These are phyloP conservation scores for Fusarium multiceps DNA, from an alignment of 2,329 filamentous ascomycete species.

Conservation along the genomic window DNA sequence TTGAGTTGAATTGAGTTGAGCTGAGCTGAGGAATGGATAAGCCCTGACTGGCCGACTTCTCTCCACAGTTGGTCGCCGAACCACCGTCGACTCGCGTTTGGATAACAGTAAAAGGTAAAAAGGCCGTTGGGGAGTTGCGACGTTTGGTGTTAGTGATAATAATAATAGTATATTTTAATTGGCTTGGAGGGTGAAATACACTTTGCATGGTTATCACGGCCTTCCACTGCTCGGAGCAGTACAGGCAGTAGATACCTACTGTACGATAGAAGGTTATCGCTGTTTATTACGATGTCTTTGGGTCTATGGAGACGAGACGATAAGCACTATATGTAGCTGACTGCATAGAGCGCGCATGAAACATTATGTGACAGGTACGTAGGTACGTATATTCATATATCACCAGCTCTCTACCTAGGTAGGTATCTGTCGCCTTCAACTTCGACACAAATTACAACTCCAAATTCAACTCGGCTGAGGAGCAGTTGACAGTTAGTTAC, in stretches of 20 bases:
- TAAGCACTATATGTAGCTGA: not conserved
- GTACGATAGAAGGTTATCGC: not conserved
- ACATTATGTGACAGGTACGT: not conserved
- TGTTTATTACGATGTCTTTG: not conserved
- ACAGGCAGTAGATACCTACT: not conserved
- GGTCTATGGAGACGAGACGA: not conserved
- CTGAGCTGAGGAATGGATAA: conserved; percentile 40
- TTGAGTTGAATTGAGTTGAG: too few relatives aligned
- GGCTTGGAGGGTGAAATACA: not conserved
- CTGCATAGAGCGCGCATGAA: not conserved
- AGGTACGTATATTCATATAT: not conserved
- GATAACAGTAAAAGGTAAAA: conserved; percentile 16
- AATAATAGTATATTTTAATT: not conserved
- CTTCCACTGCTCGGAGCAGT: not conserved
- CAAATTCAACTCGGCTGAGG: not conserved
- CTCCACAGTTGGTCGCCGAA: conserved; percentile 2
- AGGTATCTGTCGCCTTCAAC: not conserved
- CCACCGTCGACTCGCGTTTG: conserved; percentile 9
- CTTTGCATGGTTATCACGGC: conserved; percentile 5
- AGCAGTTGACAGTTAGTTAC: conserved; percentile 13
- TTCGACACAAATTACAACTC: not conserved
- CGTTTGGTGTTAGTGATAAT: conserved; percentile 3
- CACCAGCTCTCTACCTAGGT: not conserved
- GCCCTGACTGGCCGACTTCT: conserved; percentile 1
- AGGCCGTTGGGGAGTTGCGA: conserved; percentile 9